Evolutionary conservation across 2,329 filamentous ascomycete species (phyloP), one percentile per base, ranked within the genome.

Genomic region (Fusarium nygamai): DNA sequence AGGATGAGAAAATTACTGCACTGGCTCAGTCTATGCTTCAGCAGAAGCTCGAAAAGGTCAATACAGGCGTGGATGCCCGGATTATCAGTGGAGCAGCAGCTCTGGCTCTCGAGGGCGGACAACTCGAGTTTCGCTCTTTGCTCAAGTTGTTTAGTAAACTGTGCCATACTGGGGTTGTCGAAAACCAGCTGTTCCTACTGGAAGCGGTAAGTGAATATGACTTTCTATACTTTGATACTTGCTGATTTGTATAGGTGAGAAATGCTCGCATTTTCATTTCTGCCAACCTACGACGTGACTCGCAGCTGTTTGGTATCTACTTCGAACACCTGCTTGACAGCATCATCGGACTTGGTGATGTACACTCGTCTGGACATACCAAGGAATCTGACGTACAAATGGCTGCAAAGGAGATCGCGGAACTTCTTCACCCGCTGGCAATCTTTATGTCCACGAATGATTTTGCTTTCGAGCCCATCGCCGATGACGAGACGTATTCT

Each of bases 11-110:
- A 83, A 97, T 99, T 61, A 96, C 93, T 12, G 95, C 95, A 10
- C 86, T 99, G 60, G 96, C 95, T 6, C 93, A 98, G 77, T 97
- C 95, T 2, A 98, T 99, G 92, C 90, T 99, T 31, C 85, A 98
- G n/a, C 96, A 99, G 80, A 98, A 99, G 82, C 90, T 98, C 66
- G 92, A 93, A 69, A 96, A 96, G 82, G 91, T 98, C 63, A 96
- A 91, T 78, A 87, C 90, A 67, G 85, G 89, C 9, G 93, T 98
- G 5, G 95, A 98, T 84, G 91, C 93, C 36, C 92, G 92, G 63
- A 96, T 99, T 68, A 92, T 98, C 62, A 91, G 90, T 22, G 95
- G 97, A 69, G 92, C 94, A 12, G 94, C 95, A 14, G 87, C 90
- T 11, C 85, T 99, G 63, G 93, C 95, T 38, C 85, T 96, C 9